Conservation (phyloP, 139 green algal genomes). For the Tetradesmus obliquus region DNA sequence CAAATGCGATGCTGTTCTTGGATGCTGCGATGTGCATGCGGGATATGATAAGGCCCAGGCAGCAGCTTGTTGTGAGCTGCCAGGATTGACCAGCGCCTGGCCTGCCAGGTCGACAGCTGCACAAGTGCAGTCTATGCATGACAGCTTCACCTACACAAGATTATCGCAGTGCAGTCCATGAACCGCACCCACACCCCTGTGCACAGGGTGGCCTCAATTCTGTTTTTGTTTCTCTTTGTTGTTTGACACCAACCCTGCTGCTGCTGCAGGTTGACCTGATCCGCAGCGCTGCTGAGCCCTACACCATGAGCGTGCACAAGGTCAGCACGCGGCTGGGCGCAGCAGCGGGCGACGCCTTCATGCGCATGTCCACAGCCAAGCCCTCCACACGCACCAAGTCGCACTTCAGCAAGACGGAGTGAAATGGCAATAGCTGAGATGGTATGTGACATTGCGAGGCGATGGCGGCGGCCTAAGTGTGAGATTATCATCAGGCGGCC, state of each 20-base stretch:
- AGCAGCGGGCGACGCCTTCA: slow-evolving; percentile 28
- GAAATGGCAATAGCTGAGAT: background rate
- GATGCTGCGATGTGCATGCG: background rate
- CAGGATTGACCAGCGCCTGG: too few relatives aligned
- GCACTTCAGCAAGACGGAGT: slow-evolving; percentile 6
- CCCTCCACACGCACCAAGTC: slow-evolving; percentile 38
- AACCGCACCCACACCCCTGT: background rate
- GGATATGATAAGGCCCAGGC: too few relatives aligned
- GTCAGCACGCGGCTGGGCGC: slow-evolving; percentile 7
- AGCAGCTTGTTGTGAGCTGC: too few relatives aligned
- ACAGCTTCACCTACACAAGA: too few relatives aligned
- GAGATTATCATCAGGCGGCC: too few relatives aligned
- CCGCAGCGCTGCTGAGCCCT: slow-evolving; percentile 38
- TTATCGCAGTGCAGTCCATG: too few relatives aligned
- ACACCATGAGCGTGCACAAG: slow-evolving; percentile 42
- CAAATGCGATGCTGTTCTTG: background rate
- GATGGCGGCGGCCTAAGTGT: background rate
- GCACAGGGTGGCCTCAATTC: background rate
- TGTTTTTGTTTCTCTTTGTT: background rate
- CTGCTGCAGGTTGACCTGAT: slow-evolving; percentile 24
- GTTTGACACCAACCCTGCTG: too few relatives aligned
- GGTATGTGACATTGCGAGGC: background rate
- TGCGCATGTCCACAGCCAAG: slow-evolving; percentile 17
- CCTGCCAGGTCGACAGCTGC: too few relatives aligned
- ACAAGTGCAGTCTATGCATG: too few relatives aligned